A percentile compares a stretch with the other conserved stretches of the same genome.
These are phyloP conservation scores for Acanthamoeba triangularis DNA, from an alignment of 208 protist species.

Conservation along the genomic window DNA sequence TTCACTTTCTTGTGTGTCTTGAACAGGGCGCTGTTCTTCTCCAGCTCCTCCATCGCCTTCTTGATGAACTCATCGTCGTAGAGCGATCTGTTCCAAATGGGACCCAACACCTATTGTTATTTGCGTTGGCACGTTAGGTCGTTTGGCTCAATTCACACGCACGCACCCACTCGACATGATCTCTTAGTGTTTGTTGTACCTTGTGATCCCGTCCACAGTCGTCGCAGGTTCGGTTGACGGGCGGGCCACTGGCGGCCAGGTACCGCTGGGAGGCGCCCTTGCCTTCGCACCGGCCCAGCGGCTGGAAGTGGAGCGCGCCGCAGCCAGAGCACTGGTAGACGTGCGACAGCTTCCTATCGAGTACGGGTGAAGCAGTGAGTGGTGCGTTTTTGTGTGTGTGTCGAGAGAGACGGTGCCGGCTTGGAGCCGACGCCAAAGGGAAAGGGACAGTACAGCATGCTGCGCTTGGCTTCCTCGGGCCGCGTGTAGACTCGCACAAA, in stretches of 20 bases:
- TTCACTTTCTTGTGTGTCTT: conserved; percentile 71
- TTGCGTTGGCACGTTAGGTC: background rate
- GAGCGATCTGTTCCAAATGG: conserved; percentile 65
- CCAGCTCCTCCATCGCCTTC: conserved; percentile 17
- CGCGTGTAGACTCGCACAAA: conserved; percentile 95
- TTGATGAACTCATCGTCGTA: conserved; percentile 49
- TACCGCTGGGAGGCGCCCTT: conserved; percentile 28
- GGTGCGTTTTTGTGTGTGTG: no score
- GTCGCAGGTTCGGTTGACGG: conserved; percentile 84
- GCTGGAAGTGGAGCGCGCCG: conserved; percentile 95
- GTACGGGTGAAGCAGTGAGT: no score
- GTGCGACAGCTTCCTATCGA: conserved; percentile 85
- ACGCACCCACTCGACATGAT: background rate
- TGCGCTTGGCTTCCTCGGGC: conserved; percentile 80
- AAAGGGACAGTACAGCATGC: conserved; percentile 32
- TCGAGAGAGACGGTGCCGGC: no score
- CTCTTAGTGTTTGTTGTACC: background rate
- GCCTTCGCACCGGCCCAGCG: conserved; percentile 89
- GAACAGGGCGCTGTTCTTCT: conserved; percentile 30
- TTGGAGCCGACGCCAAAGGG: background rate
- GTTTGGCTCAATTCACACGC: conserved; percentile 1
- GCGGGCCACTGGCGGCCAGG: background rate
- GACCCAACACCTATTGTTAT: conserved; percentile 65
- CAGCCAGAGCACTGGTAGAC: conserved; percentile 97
- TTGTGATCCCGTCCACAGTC: conserved; percentile 93